These are phyloP conservation scores for Tripterygium wilfordii DNA, from an alignment of 177 flowering plant species.

Conservation along the genomic window DNA sequence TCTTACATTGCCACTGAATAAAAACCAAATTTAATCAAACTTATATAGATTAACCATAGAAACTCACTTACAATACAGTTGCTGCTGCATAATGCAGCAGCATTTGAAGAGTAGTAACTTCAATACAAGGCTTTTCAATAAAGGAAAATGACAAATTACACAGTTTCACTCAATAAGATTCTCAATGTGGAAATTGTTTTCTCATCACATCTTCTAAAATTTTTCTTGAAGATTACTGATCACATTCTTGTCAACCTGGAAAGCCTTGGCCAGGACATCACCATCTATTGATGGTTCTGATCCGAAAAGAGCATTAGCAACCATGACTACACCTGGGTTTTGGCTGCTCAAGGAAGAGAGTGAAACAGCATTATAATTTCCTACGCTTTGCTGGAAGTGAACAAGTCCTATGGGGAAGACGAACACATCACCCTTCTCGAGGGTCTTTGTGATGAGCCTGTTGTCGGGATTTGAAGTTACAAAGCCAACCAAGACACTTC, in stretches of 20 bases:
- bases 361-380: neutral
- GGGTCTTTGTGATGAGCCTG: slow-evolving; percentile 5
- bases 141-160: too few species aligned
- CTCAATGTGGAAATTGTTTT: too few species aligned
- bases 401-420: slow-evolving; percentile 12
- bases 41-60: too few species aligned
- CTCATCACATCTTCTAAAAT: slow-evolving; percentile 3
- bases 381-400: slow-evolving; percentile 2
- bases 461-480: slow-evolving; percentile 10
- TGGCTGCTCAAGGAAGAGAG: slow-evolving; percentile 12
- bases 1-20: too few species aligned
- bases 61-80: too few species aligned
- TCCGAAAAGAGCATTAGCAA: slow-evolving; percentile 14
- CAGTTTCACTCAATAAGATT: too few species aligned
- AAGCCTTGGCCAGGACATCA: slow-evolving; percentile 9
- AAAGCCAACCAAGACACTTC: slow-evolving; percentile 6
- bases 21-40: too few species aligned
- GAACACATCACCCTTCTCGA: slow-evolving; percentile 11
- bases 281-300: slow-evolving; percentile 4
- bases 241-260: slow-evolving; percentile 1
- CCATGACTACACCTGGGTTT: slow-evolving; percentile 9
- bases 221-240: slow-evolving; percentile 1
- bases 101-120: too few species aligned
- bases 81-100: too few species aligned
- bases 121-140: too few species aligned